Percentiles rank a stretch among this genome's conserved stretches.
Conservation (phyloP, 2,329 filamentous ascomycete species). For the Beauveria rudraprayagi region DNA sequence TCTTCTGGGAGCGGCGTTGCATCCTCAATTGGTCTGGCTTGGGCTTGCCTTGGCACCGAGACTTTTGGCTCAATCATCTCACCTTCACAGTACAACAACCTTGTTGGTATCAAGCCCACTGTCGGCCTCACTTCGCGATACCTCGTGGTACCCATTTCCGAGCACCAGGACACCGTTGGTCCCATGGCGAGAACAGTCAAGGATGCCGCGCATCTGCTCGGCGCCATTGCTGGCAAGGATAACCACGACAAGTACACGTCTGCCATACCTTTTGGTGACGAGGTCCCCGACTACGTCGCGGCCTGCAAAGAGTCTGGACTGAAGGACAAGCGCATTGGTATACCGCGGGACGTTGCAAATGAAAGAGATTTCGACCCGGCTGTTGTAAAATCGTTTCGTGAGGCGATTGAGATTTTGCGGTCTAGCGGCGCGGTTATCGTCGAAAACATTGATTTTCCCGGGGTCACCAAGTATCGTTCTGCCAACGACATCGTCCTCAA, state of each 20-base stretch:
- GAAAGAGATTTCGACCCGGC: conserved; percentile 12
- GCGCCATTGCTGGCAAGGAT: conserved; percentile 56
- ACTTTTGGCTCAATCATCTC: conserved; percentile 55
- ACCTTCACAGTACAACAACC: conserved; percentile 44
- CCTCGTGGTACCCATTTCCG: conserved; percentile 56
- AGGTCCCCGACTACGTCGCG: conserved; percentile 51
- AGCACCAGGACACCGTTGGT: conserved; percentile 56
- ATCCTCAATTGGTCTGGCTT: conserved; percentile 54
- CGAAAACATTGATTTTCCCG: conserved; percentile 44
- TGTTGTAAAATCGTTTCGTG: conserved; percentile 42
- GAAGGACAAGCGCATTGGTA: conserved; percentile 51
- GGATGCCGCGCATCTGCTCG: conserved; percentile 53
- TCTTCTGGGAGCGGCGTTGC: conserved; percentile 53
- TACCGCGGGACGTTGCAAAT: conserved; percentile 43
- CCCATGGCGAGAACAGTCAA: conserved; percentile 53
- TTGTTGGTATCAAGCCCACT: conserved; percentile 61
- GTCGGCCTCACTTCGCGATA: conserved; percentile 55
- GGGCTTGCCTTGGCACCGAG: conserved; percentile 52
- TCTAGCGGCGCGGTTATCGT: conserved; percentile 51
- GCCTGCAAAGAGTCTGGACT: conserved; percentile 48
- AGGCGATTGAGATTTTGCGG: conserved; percentile 42
- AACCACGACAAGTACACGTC: conserved; percentile 52
- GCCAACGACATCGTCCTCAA: conserved; percentile 38
- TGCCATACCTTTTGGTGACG: conserved; percentile 49
- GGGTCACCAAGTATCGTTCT: conserved; percentile 25